Base-by-base conservation (phyloP, 2,329 filamentous ascomycete species). In the Plectosphaerella plurivora region DNA sequence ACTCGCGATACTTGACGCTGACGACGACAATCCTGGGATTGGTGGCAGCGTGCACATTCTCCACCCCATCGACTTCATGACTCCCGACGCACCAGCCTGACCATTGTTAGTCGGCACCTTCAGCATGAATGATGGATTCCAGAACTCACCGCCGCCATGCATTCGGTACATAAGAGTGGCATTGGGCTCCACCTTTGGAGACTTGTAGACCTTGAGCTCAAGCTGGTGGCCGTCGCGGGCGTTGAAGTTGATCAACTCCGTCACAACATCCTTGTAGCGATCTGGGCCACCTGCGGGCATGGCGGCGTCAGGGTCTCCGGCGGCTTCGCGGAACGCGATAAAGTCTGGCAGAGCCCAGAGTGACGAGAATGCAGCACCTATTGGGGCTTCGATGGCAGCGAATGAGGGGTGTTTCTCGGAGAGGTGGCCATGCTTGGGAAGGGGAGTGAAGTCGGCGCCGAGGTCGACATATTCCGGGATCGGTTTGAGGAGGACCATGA, bases 1-100 rank as follows among this genome's bases (percentile, higher is more conserved):
- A 69, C 69, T 68, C 59, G 36, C 70, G 61, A 49, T 72, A 73
- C 45, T 67, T 66, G 5, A 73, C 63, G 14, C 61, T 63, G 1
- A 59, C 61, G 1, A 63, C 59, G 1, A 63, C 51, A 10, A 63
- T 55, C 2, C 54, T 45, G 12, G 49, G 42, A 6, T 57, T 52
- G 0, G 15, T 51, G 0, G 60, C 60, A 7, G 57, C 59, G 41
- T 59, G 55, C 2, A 60, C 53, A 24, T 62, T 63, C 3, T 63
- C 61, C 0, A 51, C 33, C 0, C 59, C 61, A 22, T 63, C 61
- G 3, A 55, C 46, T n/a, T 62, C 60, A 11, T 63, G 61, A 4
- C 56, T 8, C 14, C 60, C 61, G 25, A 63, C 46, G 22, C 44
- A 52, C 59, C 59, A 61, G 12, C 60, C 60, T 53, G 41, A 16